Evolutionary conservation across 176 grass and related monocot genomes (phyloP), one percentile per base, ranked within the genome.

Genomic region (Oryza officinalis): DNA sequence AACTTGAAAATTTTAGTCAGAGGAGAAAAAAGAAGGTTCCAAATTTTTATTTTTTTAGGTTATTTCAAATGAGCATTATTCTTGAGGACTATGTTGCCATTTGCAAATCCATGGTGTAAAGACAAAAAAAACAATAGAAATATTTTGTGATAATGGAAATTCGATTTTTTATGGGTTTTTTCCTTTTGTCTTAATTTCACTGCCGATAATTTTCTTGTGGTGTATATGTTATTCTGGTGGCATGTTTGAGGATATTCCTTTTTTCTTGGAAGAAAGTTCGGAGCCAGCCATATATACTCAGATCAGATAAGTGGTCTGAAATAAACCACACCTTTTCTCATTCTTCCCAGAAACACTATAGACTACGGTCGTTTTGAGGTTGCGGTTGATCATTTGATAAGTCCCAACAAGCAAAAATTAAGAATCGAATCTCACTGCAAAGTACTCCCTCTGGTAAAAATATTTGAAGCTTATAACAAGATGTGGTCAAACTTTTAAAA

Each of bases 171-270:
- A 35, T 28, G 63, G 13, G 27, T 38, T 45, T 57, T 0, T 18
- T 1, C 5, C 9, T 49, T 50, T 52, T 20, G 4, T 4, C 15
- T 26, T 1, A 65, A 2, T 37, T 74, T 50, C 63, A 8, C 50
- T 27, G 4, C 27, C 71, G 45, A 73, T 14, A 17, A 40, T 72
- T 89, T 77, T 80, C 71, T 65, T 77, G 83, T 86, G 83, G 67
- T 67, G 49, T 9, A 65, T 13, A 72, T 32, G 23, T 57, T 30
- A 46, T 12, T 59, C 27, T 12, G 57, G 20, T 13, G 18, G 71
- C 60, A 75, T 6, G 50, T 67, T 65, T 67, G 5, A 28, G 40
- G 9, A 65, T 37, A 49, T 85, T 23, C 10, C 26, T 18, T 25
- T 64, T 20, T 50, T 50, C 13, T 32, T 28, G 37, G 3, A 4